Evolutionary conservation across 495 filamentous ascomycete species (phyloP).

Genomic region (Aspergillus bridgeri): DNA sequence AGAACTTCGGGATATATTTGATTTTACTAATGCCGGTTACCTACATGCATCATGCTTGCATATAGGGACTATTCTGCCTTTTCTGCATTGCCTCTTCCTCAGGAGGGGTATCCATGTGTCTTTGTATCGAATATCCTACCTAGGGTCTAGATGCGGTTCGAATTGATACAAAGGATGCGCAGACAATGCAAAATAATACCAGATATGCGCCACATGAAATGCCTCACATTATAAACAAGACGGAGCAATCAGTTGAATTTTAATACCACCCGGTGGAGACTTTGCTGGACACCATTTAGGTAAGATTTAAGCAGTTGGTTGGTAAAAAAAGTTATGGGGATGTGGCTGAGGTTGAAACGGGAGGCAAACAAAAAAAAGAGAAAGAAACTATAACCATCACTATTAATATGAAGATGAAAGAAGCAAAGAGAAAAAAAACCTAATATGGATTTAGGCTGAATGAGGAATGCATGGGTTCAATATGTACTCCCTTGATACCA

Average conservation of each 20-base stretch:
- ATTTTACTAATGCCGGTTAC: too few species aligned
- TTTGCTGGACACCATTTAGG: too few species aligned
- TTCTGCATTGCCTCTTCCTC: too few species aligned
- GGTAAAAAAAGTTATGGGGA: neutral
- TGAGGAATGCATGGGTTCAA: neutral
- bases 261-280: neutral
- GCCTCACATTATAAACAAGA: too few species aligned
- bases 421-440: neutral
- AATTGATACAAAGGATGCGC: neutral
- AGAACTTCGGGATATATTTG: too few species aligned
- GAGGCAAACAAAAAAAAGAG: neutral
- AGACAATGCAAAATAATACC: neutral
- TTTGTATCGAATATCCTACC: too few species aligned
- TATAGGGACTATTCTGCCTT: too few species aligned
- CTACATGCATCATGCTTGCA: too few species aligned
- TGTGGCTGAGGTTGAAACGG: neutral
- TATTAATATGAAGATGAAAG: neutral
- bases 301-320: neutral
- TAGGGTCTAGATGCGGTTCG: neutral
- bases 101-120: too few species aligned
- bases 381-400: neutral
- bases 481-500: too few species aligned
- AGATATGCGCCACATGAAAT: neutral
- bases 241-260: neutral
- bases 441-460: neutral